Conservation (phyloP, 78 protist species). For the Monosiga brevicollis region DNA sequence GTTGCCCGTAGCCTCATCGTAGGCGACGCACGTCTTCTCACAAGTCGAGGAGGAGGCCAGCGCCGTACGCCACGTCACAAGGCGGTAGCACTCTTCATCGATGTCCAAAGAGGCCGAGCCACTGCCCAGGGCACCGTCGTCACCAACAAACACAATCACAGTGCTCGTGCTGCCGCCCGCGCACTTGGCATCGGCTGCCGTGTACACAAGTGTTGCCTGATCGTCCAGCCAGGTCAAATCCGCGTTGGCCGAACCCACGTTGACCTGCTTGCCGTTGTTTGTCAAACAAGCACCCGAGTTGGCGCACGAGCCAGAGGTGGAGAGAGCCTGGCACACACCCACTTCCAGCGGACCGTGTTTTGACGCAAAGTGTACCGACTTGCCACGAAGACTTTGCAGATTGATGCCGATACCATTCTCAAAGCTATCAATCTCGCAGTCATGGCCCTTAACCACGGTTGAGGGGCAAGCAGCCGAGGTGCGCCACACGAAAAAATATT, state of each 20-base stretch:
- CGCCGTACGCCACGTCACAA: not conserved
- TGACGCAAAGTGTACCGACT: not conserved
- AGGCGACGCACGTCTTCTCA: not conserved
- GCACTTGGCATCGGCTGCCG: too few species aligned
- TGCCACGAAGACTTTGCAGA: not conserved
- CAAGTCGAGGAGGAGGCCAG: not conserved
- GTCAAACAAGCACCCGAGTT: not conserved
- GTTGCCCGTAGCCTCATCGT: not conserved
- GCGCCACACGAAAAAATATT: not conserved
- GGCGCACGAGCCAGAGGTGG: not conserved
- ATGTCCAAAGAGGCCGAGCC: not conserved
- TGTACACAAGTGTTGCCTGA: too few species aligned
- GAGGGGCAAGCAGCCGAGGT: slow-evolving; percentile 5
- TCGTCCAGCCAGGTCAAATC: too few species aligned
- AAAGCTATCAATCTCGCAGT: not conserved
- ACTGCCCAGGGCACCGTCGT: not conserved
- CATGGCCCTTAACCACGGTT: too few species aligned
- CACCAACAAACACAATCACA: not conserved
- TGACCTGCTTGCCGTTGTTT: too few species aligned
- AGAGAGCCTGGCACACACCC: not conserved
- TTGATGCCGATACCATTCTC: not conserved
- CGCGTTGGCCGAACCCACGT: too few species aligned
- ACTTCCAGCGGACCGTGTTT: not conserved
- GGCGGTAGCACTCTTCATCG: not conserved
- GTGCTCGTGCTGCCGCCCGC: not conserved